A percentile compares a stretch with the other conserved stretches of the same genome.
These are phyloP conservation scores for Stereocaulon alpinum DNA, from an alignment of 495 filamentous ascomycete genomes.

Conservation along the genomic window DNA sequence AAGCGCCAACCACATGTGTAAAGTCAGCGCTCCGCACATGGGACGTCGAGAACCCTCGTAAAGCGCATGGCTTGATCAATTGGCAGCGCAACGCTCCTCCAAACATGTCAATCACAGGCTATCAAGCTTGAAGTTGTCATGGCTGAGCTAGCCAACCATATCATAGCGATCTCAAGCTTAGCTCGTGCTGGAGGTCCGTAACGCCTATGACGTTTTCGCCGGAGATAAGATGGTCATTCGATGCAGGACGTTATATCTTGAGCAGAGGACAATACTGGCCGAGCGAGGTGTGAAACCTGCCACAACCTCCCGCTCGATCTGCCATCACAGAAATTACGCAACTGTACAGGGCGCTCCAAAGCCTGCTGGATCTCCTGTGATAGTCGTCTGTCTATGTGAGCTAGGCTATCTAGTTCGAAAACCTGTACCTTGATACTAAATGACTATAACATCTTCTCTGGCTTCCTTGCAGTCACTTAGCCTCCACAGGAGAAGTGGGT, in stretches of 20 bases:
- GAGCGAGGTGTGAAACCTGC: too few relatives aligned
- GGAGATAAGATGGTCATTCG: not conserved
- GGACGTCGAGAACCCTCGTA: conserved; percentile 35
- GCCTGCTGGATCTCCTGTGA: too few relatives aligned
- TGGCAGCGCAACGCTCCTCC: not conserved
- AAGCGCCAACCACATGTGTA: conserved; percentile 58
- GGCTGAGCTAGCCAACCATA: not conserved
- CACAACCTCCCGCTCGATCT: too few relatives aligned
- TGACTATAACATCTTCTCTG: too few relatives aligned
- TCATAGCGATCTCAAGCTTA: not conserved
- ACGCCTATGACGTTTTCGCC: not conserved
- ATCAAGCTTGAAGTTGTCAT: not conserved
- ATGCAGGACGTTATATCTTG: not conserved
- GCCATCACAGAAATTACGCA: too few relatives aligned
- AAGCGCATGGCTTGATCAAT: conserved; percentile 10
- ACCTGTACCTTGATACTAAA: too few relatives aligned
- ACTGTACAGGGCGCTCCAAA: too few relatives aligned
- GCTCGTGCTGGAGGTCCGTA: not conserved
- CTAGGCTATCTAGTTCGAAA: too few relatives aligned
- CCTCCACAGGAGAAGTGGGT: too few relatives aligned
- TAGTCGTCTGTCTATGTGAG: too few relatives aligned
- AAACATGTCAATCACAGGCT: conserved; percentile 10
- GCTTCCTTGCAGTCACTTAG: too few relatives aligned
- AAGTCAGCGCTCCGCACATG: conserved; percentile 49
- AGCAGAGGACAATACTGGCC: not conserved